Evolutionary conservation across 106 monocot species (phyloP).

Genomic region (Vanilla planifolia): DNA sequence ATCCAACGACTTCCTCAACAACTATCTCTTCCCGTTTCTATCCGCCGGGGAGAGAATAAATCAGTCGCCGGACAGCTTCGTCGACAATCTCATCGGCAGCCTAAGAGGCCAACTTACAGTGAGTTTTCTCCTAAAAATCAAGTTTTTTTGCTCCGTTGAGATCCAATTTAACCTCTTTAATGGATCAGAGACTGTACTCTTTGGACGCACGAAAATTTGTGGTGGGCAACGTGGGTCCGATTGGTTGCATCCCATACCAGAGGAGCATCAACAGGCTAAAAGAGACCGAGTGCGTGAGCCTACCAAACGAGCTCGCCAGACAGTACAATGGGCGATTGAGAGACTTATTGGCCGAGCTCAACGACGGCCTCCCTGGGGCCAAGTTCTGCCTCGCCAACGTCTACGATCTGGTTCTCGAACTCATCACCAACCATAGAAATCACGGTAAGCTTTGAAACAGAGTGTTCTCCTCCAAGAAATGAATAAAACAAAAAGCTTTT

Average conservation of each 20-base stretch:
- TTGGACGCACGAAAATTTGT: slow-evolving; percentile 82
- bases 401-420: slow-evolving; percentile 68
- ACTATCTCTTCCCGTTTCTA: slow-evolving; percentile 76
- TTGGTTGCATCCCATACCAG: slow-evolving; percentile 94
- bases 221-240: slow-evolving; percentile 71
- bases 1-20: slow-evolving; percentile 92
- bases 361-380: slow-evolving; percentile 59
- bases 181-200: slow-evolving; percentile 55
- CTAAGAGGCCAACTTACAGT: slow-evolving; percentile 59
- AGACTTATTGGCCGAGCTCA: slow-evolving; percentile 54
- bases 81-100: slow-evolving; percentile 53
- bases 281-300: slow-evolving; percentile 45
- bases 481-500: too few species aligned
- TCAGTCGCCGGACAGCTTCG: slow-evolving; percentile 45
- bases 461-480: too few species aligned
- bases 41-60: slow-evolving; percentile 30
- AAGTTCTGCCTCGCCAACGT: slow-evolving; percentile 77
- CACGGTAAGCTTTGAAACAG: slow-evolving; percentile 33
- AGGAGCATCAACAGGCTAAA: slow-evolving; percentile 53
- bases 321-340: slow-evolving; percentile 51
- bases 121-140: too few species aligned
- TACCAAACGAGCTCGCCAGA: slow-evolving; percentile 59
- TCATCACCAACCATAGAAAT: slow-evolving; percentile 53
- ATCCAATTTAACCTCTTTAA: too few species aligned
- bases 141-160: too few species aligned